Base-by-base conservation (phyloP, 1,284 basidiomycete species). In the Tylopilus orsonianus region DNA sequence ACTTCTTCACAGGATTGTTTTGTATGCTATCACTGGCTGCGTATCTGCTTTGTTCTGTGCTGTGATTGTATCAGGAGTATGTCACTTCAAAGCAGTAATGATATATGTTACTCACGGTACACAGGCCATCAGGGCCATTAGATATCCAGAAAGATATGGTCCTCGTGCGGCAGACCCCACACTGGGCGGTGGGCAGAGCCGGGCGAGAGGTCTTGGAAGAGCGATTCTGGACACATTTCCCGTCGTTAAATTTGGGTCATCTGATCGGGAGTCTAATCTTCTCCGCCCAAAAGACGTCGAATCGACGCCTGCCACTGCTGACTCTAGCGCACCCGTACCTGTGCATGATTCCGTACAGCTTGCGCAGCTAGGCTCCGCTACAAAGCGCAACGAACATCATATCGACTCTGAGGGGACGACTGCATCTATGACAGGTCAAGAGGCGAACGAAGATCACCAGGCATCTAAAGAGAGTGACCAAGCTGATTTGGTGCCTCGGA, bases 141-240 rank as follows among this genome's bases (percentile, higher is more conserved):
- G 90, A 1, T 83, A 95, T 66, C 93, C 93, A n/a, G 93, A 95
- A 58, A 80, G 91, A 41, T 96, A 96, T 65, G 92, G 93, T 8
- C 87, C 89, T 18, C 75, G 90, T 42, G 60, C 70, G 9, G 69
- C 70, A 16, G 73, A 78, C 41, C 71, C 73, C 14, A 63, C 62
- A 1, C 56, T 65, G 36, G 74, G 74, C 12, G 75, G 75, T 37
- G 75, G 73, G 36, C 88, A 90, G 65, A 87, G 83, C 47, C 81
- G 89, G 7, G 85, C 91, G 0, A 74, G 80, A 34, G 90, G 93
- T 2, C 75, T 97, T 41, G 87, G 89, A 0, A 84, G 90, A 26
- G 93, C 94, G 22, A 93, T 97, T 47, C 74, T 97, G 46, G 93
- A 97, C 61, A 96, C 93, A 1, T 97, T 97, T 73, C 93, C 93